Percentiles rank a stretch among this genome's conserved stretches.
These are phyloP conservation scores for Gyrodon lividus DNA, from an alignment of 768 basidiomycete genomes.

Conservation along the genomic window DNA sequence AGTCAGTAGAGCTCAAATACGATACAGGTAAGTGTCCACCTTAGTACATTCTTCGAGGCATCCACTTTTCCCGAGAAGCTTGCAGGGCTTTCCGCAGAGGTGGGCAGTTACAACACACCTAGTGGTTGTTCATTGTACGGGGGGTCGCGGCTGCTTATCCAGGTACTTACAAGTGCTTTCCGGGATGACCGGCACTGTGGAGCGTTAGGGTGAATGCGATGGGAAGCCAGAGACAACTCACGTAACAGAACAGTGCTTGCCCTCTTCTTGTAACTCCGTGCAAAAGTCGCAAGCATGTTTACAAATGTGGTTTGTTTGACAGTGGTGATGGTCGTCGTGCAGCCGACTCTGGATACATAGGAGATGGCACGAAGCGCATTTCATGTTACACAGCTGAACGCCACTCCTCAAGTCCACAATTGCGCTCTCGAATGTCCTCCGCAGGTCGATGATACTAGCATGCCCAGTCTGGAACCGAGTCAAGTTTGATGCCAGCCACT, in stretches of 20 bases:
- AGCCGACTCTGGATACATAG: conserved; percentile 42
- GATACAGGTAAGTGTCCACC: conserved; percentile 24
- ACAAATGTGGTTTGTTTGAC: conserved; percentile 47
- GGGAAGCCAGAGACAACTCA: conserved; percentile 21
- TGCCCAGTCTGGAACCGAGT: conserved; percentile 41
- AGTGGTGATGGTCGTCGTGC: conserved; percentile 48
- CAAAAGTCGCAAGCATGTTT: conserved; percentile 38
- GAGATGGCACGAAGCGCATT: conserved; percentile 46
- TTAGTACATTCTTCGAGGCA: conserved; percentile 39
- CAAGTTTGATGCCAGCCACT: conserved; percentile 49
- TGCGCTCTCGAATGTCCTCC: conserved; percentile 38
- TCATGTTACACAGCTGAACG: conserved; percentile 44
- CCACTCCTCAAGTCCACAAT: conserved; percentile 42
- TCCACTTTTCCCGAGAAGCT: background rate
- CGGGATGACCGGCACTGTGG: background rate
- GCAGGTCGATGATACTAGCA: conserved; percentile 41
- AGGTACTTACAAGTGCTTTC: background rate
- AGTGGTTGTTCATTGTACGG: too few species aligned
- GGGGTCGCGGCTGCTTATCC: background rate
- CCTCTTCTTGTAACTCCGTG: conserved; percentile 20
- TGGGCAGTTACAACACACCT: background rate
- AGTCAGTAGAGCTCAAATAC: background rate
- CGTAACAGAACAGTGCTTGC: conserved; percentile 41
- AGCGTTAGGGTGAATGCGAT: background rate
- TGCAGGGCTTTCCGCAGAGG: background rate